Evolutionary conservation across 1,139 yeast genomes (phyloP), one percentile per base, ranked within the genome.

Genomic region (Pichia sp.): DNA sequence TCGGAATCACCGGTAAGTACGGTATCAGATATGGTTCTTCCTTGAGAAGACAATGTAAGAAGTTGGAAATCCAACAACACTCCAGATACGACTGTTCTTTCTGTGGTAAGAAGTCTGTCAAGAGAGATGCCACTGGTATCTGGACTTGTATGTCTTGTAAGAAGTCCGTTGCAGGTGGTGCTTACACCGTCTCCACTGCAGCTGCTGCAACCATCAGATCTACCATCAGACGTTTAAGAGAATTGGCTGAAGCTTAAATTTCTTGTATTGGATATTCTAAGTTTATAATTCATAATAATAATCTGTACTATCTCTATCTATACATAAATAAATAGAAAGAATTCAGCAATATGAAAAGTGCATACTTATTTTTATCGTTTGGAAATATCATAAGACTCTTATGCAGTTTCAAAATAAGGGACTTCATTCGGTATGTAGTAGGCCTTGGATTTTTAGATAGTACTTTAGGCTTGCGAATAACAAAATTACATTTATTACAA

Each of bases 1-100:
- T 93, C 76, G 99, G 99, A 80, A 93, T 93, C 83, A 93, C 99
- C 78, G 99, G 99, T 85, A 95, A 95, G 85, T 93, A 89, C 86
- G 99, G 98, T 88, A 97, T 93, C 81, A 91, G 99, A 86, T 93
- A 93, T 82, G 98, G 99, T 91, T 93, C 99, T 72, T 95, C 99
- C 66, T 85, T 93, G 79, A 91, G 99, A 87, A 91, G 98, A 83
- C 97, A 90, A 81, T 88, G 96, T 83, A 91, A 91, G 87, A 93
- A 93, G 85, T 82, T 95, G 79, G 99, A 95, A 82, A 87, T 89
- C 71, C 97, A 90, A 80, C 97, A 91, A 78, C 99, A 93, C 80
- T 88, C 99, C 72, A 89, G 88, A 75, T 95, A 93, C 85, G 96
- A 88, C 78, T 93, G 98, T 80, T 85, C 99, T 63, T 93, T 93